Evolutionary conservation across 2,329 filamentous ascomycete genomes (phyloP).

Genomic region (Fusarium scirpi): DNA sequence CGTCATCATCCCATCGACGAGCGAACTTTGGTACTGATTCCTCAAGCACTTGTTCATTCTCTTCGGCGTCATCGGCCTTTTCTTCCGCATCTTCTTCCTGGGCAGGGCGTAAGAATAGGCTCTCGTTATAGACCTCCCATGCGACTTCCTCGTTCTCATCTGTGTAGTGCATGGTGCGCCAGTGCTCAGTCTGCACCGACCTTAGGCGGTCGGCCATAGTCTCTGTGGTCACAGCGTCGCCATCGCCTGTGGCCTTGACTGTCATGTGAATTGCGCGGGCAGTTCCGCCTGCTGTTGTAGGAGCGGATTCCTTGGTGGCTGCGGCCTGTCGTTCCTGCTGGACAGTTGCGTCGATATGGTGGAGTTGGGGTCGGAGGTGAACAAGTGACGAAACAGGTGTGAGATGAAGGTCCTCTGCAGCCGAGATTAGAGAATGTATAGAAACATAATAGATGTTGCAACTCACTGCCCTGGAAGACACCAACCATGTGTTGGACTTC

Average conservation of each 20-base stretch:
- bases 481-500: constrained; percentile 91
- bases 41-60: constrained; percentile 46
- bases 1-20: constrained; percentile 58
- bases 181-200: constrained; percentile 82
- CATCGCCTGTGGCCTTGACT: constrained; percentile 80
- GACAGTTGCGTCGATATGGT: constrained; percentile 87
- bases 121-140: constrained; percentile 80
- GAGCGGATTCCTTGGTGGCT: constrained; percentile 53
- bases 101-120: constrained; percentile 63
- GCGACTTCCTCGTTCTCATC: constrained; percentile 83
- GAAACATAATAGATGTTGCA: not conserved
- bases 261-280: constrained; percentile 88
- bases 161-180: constrained; percentile 82
- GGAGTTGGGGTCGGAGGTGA: constrained; percentile 90
- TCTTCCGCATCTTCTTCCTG: constrained; percentile 30
- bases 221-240: constrained; percentile 72
- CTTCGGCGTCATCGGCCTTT: constrained; percentile 34
- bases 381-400: constrained; percentile 86
- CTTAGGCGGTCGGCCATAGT: constrained; percentile 82
- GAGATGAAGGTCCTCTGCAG: constrained; percentile 82
- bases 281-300: constrained; percentile 57
- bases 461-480: constrained; percentile 84
- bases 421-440: constrained; percentile 30
- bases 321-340: constrained; percentile 72
- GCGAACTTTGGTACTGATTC: constrained; percentile 55